Conservation (phyloP, 495 filamentous ascomycete species). For the Aspergillus affinis region DNA sequence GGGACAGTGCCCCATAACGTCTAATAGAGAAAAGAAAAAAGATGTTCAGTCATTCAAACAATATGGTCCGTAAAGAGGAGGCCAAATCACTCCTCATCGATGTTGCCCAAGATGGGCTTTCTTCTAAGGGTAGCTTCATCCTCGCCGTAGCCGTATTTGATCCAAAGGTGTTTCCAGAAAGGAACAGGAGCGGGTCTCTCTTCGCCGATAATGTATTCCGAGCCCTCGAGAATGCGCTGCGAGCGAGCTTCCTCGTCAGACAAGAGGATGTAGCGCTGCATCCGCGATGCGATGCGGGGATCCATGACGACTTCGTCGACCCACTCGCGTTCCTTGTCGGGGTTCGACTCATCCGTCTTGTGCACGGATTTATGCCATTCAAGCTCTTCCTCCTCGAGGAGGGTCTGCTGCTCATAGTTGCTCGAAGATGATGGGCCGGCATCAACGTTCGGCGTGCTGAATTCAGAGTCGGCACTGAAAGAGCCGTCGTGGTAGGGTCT, state of each 20-base stretch:
- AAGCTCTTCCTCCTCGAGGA: slow-evolving; percentile 73
- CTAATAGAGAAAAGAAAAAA: background rate
- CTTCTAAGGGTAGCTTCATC: slow-evolving; percentile 41
- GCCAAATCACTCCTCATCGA: slow-evolving; percentile 33
- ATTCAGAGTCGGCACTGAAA: slow-evolving; percentile 27
- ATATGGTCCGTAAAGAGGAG: background rate
- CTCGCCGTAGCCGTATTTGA: slow-evolving; percentile 47
- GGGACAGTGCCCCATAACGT: background rate
- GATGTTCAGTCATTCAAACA: background rate
- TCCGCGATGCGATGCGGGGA: slow-evolving; percentile 70
- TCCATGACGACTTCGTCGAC: slow-evolving; percentile 76
- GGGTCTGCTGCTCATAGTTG: slow-evolving; percentile 64
- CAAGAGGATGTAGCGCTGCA: slow-evolving; percentile 69
- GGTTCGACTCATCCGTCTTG: slow-evolving; percentile 54
- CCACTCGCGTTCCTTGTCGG: slow-evolving; percentile 66
- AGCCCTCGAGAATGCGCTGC: slow-evolving; percentile 57
- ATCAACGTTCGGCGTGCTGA: slow-evolving; percentile 9
- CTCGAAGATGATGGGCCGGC: slow-evolving; percentile 1
- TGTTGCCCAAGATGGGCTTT: slow-evolving; percentile 42
- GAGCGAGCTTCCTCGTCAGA: slow-evolving; percentile 68
- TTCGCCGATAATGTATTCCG: slow-evolving; percentile 66
- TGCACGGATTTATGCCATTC: slow-evolving; percentile 85
- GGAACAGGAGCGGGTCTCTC: slow-evolving; percentile 38
- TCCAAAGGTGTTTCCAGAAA: slow-evolving; percentile 46
- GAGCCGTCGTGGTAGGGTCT: slow-evolving; percentile 41